Conservation (phyloP, 371 early-diverging fungal species). For the Chytridium lagenaria region DNA sequence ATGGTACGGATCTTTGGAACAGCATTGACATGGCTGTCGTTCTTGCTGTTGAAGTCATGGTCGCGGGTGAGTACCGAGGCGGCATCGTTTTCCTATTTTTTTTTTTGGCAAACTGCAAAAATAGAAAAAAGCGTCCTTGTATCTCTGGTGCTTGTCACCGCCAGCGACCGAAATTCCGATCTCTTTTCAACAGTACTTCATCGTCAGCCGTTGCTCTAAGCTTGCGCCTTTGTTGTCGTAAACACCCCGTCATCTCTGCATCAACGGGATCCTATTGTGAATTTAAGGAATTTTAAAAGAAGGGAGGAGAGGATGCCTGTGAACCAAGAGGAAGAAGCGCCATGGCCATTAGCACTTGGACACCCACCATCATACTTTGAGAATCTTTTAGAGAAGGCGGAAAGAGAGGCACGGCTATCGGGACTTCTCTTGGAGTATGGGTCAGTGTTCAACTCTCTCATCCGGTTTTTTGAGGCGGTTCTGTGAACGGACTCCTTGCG, state of each 20-base stretch:
- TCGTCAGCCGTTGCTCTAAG: neutral
- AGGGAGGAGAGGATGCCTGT: too few relatives aligned
- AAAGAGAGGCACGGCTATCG: constrained; percentile 22
- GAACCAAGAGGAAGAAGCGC: constrained; percentile 10
- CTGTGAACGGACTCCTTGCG: too few relatives aligned
- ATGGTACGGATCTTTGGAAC: neutral
- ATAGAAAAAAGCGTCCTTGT: too few relatives aligned
- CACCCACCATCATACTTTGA: constrained; percentile 36
- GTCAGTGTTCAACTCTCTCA: neutral
- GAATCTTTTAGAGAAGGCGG: constrained; percentile 18
- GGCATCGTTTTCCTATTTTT: neutral
- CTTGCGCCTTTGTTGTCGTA: too few relatives aligned
- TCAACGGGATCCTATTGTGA: too few relatives aligned
- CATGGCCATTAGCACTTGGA: constrained; percentile 30
- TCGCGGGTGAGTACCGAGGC: neutral
- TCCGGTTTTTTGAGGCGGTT: neutral
- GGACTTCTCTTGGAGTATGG: constrained; percentile 18
- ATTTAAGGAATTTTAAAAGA: too few relatives aligned
- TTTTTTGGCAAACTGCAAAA: neutral
- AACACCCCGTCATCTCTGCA: too few relatives aligned
- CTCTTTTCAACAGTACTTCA: neutral
- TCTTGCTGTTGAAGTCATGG: neutral
- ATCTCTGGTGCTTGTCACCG: too few relatives aligned
- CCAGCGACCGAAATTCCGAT: neutral
- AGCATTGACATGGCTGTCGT: neutral